Evolutionary conservation across 1,284 basidiomycete genomes (phyloP), one percentile per base, ranked within the genome.

Genomic region (Stereum hirsutum): DNA sequence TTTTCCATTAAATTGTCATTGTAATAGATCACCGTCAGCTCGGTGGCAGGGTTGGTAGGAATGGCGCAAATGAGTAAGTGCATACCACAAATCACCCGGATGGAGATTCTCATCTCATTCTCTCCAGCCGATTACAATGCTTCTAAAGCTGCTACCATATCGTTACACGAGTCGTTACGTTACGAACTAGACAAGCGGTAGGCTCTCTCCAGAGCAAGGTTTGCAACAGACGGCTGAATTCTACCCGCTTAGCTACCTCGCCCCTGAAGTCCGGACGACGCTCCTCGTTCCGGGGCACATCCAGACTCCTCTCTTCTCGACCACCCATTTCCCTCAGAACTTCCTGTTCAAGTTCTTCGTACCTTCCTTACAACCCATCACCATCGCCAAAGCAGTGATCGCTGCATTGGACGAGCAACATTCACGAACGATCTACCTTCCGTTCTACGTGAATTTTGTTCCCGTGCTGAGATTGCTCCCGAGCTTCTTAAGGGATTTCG

Each of bases 91-190:
- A 34, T 4, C 19, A 17, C 21, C 7, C 32, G 33, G 27, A 37
- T 26, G 31, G 12, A 39, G 42, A 19, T n/a, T 41, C 23, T 41
- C 12, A 34, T 26, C 27, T 42, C 39, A 21, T 35, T 51, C 20
- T 47, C 43, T 10, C 49, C 46, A 90, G 89, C 81, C 55, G 92
- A 94, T 61, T 96, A 95, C 57, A 75, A 74, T 57, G 89, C 89
- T 5, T 89, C 89, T 24, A 96, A 95, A 63, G 88, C 89, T 7
- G 91, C 90, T 7, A 56, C 86, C 17, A 68, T 86, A 17, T 75
- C 75, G 23, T 62, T 95, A 35, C 78, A 92, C 51, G 83, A 89
- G 50, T 82, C 84, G 6, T 69, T 96, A 42, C 75, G 89, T 33
- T 85, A 81, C 52, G 92, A 96, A 58, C 74, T 95, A 14, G 84